Evolutionary conservation across 225 moss, liverwort and hornwort genomes (phyloP).

Genomic region (Pseudoscleropodium purum): DNA sequence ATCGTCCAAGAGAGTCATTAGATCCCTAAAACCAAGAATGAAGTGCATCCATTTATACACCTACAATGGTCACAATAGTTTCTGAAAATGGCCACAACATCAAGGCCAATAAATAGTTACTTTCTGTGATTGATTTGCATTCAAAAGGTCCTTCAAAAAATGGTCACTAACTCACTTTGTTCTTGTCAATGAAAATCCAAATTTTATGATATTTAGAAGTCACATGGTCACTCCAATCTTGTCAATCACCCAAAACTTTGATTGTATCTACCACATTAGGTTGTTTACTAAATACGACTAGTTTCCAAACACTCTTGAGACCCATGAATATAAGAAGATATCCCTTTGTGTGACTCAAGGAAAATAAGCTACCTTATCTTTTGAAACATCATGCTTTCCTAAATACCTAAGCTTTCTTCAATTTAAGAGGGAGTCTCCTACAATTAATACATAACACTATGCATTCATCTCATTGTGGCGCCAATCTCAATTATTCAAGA

Average conservation of each 20-base stretch:
- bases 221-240: neutral
- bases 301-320: accelerated
- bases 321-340: neutral
- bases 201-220: neutral
- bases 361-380: neutral
- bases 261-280: neutral
- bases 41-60: no score
- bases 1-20: neutral
- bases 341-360: neutral
- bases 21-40: neutral
- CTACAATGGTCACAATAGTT: no score
- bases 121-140: neutral
- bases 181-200: no score
- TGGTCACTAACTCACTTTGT: neutral
- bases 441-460: accelerated
- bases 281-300: neutral
- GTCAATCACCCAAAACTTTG: neutral
- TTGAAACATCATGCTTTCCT: neutral
- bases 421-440: accelerated
- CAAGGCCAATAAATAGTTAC: no score
- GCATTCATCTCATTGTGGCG: neutral
- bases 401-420: neutral
- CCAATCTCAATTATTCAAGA: neutral
- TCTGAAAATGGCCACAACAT: neutral
- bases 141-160: neutral